phyloP scores from a whole-genome alignment of 1,139 yeast species.

The Debaryomyces nepalensis region DNA sequence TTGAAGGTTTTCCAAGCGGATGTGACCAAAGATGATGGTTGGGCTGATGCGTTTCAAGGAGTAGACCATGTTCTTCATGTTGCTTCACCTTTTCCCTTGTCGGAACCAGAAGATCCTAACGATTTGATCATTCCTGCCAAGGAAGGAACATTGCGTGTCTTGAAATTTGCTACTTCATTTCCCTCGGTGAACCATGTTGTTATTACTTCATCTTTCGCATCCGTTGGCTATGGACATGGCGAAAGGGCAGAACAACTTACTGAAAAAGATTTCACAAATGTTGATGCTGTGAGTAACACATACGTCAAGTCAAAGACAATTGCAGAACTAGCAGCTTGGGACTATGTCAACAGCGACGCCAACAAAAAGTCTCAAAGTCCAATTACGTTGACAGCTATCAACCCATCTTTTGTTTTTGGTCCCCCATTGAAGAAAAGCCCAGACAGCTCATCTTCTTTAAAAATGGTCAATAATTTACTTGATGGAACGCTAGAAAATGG shows the following conservation, averaged over 20 bases:
- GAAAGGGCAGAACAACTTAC: conserved; percentile 2
- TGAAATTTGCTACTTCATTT: conserved; percentile 16
- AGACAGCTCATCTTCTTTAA: conserved; percentile 3
- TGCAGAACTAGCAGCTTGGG: conserved; percentile 22
- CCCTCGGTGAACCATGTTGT: conserved; percentile 26
- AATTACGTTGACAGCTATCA: conserved; percentile 19
- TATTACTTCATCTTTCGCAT: conserved; percentile 26
- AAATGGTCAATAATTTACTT: neutral
- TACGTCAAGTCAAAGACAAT: conserved; percentile 20
- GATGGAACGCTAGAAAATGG: conserved; percentile 1
- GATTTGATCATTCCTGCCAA: conserved; percentile 17
- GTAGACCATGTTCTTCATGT: conserved; percentile 21
- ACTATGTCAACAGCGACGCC: conserved; percentile 14
- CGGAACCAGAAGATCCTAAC: conserved; percentile 14
- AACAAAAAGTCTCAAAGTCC: conserved; percentile 13
- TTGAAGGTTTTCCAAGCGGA: conserved; percentile 18
- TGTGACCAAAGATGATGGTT: conserved; percentile 18
- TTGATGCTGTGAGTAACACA: conserved; percentile 14
- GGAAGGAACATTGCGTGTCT: conserved; percentile 18
- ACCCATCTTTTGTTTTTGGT: conserved; percentile 26
- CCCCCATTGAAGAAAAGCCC: conserved; percentile 15
- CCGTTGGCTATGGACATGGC: conserved; percentile 16
- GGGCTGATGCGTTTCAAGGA: conserved; percentile 21
- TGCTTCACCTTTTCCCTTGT: conserved; percentile 20
- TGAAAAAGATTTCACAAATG: conserved; percentile 14